Percentiles rank a stretch among this genome's conserved stretches.
Evolutionary conservation across 2,329 filamentous ascomycete species (phyloP).

Genomic region (Fusarium heterosporum): DNA sequence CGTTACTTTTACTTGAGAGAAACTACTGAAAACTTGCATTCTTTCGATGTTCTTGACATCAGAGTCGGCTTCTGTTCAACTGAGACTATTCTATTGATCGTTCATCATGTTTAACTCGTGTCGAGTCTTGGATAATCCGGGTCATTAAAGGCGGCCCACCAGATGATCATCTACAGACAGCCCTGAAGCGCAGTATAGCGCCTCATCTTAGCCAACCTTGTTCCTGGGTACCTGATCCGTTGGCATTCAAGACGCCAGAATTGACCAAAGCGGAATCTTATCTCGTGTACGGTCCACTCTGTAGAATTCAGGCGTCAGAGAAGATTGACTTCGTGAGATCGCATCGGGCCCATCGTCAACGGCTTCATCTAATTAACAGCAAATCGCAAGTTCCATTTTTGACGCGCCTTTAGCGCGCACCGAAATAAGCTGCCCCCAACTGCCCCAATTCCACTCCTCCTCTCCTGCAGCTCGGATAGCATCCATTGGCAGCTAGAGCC

Average conservation of each 20-base stretch:
- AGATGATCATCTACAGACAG: constrained; percentile 17
- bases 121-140: neutral
- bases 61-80: neutral
- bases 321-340: neutral
- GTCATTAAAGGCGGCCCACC: constrained; percentile 11
- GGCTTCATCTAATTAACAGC: constrained; percentile 11
- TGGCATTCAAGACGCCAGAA: constrained; percentile 19
- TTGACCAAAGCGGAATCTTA: constrained; percentile 8
- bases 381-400: constrained; percentile 12
- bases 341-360: neutral
- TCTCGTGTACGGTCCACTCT: neutral
- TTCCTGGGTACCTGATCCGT: constrained; percentile 40
- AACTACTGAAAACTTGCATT: constrained; percentile 1
- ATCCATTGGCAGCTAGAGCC: constrained; percentile 21
- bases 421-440: constrained; percentile 40
- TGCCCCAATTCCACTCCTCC: constrained; percentile 30
- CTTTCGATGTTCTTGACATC: neutral
- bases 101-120: neutral
- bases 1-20: constrained; percentile 24
- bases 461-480: constrained; percentile 25
- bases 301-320: neutral
- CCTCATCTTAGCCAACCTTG: constrained; percentile 43
- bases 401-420: constrained; percentile 42
- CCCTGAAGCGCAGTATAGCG: constrained; percentile 38
- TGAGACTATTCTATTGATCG: neutral